Percentiles rank a stretch among this genome's conserved stretches.
phyloP scores from a whole-genome alignment of 768 basidiomycete genomes.

The Pisolithus orientalis region DNA sequence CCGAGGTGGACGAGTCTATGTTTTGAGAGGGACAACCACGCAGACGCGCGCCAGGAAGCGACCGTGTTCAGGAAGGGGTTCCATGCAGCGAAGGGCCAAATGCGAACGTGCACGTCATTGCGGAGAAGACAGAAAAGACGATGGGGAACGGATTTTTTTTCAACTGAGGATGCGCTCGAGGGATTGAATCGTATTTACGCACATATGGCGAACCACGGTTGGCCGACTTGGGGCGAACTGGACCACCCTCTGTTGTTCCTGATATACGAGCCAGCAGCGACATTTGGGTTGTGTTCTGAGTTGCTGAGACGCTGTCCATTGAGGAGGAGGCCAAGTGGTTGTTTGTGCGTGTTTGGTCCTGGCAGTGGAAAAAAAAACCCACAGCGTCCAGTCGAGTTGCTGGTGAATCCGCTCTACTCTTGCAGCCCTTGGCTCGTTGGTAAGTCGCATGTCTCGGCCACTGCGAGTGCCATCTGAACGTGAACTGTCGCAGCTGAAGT shows the following conservation, averaged over 20 bases:
- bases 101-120: background rate
- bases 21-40: background rate
- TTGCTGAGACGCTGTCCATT: background rate
- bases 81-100: too few species aligned
- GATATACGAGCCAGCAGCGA: slow-evolving; percentile 26
- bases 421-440: too few species aligned
- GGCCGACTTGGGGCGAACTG: slow-evolving; percentile 25
- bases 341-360: background rate
- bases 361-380: background rate
- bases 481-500: too few species aligned
- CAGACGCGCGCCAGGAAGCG: too few species aligned
- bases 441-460: too few species aligned
- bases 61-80: too few species aligned
- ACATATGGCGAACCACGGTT: slow-evolving; percentile 29
- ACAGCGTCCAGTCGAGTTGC: background rate
- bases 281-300: slow-evolving; percentile 11
- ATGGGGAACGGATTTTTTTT: slow-evolving; percentile 8
- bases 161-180: slow-evolving; percentile 12
- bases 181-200: slow-evolving; percentile 28
- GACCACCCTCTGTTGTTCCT: slow-evolving; percentile 23
- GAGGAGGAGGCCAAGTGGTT: background rate
- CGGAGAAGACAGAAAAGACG: background rate
- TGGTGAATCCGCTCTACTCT: too few species aligned
- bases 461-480: too few species aligned
- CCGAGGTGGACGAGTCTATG: slow-evolving; percentile 39